A percentile compares a stretch with the other conserved stretches of the same genome.
These are phyloP conservation scores for Trypanosoma cruzi DNA, from an alignment of 208 protist species.

Conservation along the genomic window DNA sequence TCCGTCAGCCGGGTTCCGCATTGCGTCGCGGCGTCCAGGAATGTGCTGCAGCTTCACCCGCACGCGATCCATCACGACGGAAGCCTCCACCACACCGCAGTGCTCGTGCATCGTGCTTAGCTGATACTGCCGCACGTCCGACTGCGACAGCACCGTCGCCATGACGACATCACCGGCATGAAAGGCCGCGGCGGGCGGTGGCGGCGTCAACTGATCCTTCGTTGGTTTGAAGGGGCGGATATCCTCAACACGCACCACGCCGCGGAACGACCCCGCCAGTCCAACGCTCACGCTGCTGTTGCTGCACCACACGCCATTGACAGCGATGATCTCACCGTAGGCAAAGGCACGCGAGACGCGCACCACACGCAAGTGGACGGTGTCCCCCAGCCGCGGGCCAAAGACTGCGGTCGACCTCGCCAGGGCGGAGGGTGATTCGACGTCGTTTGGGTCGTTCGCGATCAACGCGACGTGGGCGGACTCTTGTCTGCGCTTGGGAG, in stretches of 20 bases:
- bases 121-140: constrained; percentile 78
- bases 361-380: constrained; percentile 60
- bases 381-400: constrained; percentile 60
- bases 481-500: constrained; percentile 1
- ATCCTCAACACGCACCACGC: constrained; percentile 71
- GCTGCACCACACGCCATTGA: constrained; percentile 68
- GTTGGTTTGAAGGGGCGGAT: constrained; percentile 66
- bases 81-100: constrained; percentile 67
- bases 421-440: constrained; percentile 3
- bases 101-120: constrained; percentile 54
- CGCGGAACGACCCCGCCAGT: constrained; percentile 42
- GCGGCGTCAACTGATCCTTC: constrained; percentile 57
- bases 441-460: not conserved
- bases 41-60: constrained; percentile 48
- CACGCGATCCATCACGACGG: constrained; percentile 8
- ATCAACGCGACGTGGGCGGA: constrained; percentile 1
- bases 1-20: constrained; percentile 40
- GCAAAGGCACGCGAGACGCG: constrained; percentile 56
- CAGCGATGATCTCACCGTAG: constrained; percentile 74
- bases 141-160: constrained; percentile 81
- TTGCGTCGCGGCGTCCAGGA: constrained; percentile 56
- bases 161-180: constrained; percentile 63
- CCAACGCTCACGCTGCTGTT: constrained; percentile 22
- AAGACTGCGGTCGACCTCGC: constrained; percentile 26
- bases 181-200: constrained; percentile 52